phyloP scores from a whole-genome alignment of 2,329 filamentous ascomycete genomes.

The Aspergillus sp. region DNA sequence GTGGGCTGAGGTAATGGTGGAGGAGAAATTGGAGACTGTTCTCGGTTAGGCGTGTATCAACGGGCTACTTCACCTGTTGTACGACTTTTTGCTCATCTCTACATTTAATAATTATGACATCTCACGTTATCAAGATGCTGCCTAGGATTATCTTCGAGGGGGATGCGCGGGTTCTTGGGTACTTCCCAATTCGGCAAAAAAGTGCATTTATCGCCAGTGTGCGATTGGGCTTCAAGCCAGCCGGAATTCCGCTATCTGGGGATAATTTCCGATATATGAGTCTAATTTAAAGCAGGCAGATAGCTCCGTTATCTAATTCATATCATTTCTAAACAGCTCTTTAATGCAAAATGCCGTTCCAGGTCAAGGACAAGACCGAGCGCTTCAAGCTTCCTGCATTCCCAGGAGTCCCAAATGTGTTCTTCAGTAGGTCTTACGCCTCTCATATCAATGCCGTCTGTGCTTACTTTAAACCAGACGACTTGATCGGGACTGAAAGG shows the following conservation, averaged over 20 bases:
- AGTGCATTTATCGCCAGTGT: background rate
- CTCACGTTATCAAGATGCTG: too few species aligned
- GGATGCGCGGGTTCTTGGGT: too few species aligned
- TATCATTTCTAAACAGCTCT: background rate
- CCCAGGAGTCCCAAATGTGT: background rate
- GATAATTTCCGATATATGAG: too few species aligned
- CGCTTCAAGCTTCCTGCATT: constrained; percentile 3
- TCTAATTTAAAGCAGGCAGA: too few species aligned
- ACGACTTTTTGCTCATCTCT: too few species aligned
- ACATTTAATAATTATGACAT: too few species aligned
- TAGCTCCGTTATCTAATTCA: too few species aligned
- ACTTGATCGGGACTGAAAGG: background rate
- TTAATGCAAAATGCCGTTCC: background rate
- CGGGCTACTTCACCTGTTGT: too few species aligned
- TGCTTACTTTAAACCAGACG: background rate
- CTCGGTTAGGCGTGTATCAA: background rate
- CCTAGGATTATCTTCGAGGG: too few species aligned
- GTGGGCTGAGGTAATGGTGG: background rate
- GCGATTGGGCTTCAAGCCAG: background rate
- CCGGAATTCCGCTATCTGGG: too few species aligned
- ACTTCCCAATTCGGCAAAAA: background rate
- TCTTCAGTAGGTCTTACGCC: background rate
- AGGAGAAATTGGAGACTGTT: background rate
- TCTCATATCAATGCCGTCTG: fast-evolving
- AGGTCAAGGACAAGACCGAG: constrained; percentile 3